Evolutionary conservation across 768 basidiomycete genomes (phyloP), one percentile per base, ranked within the genome.

Genomic region (Plicaturopsis crispa): DNA sequence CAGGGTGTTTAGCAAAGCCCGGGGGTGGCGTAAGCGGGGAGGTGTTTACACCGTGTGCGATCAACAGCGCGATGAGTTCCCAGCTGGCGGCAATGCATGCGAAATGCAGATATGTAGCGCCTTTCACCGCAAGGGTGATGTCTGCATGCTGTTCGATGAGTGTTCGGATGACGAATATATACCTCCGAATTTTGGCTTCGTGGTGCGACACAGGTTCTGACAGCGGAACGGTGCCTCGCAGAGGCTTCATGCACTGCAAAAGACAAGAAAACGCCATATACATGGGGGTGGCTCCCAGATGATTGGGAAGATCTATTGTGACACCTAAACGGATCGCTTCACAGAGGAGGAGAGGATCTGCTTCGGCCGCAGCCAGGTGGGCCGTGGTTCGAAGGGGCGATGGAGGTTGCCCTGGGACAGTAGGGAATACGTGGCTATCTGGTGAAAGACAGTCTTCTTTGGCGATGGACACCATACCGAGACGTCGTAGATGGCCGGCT

Each of bases 1-100:
- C 39, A 7, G 48, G 33, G 14, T 38, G 31, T 12, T 43, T 31
- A n/a, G 51, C 51, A 33, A 73, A 73, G 28, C 70, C 66, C 38
- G 5, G 28, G 17, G n/a, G 11, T 32, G 24, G 3, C 7, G 17
- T 19, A 28, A n/a, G 24, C 39, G 30, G 22, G 34, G 31, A 31
- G 31, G 31, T 16, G 26, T 20, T 14, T 40, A 40, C 6, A 0
- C 51, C 51, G 30, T 53, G 42, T 8, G 42, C 24, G 17, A 53
- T 39, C 10, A 53, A 35, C 14, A 51, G 40, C 10, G 45, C 30
- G 24, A 49, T 36, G 24, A 53, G 42, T 16, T 49, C 46, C 50
- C 50, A 49, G 18, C 49, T 43, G 4, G 31, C 33, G 3, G 38
- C 33, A 19, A 35, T 43, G 32, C 36, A 47, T 11, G 50, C 52